Conservation (phyloP, 73 alveolate species). For the Paraurostyla sp. region DNA sequence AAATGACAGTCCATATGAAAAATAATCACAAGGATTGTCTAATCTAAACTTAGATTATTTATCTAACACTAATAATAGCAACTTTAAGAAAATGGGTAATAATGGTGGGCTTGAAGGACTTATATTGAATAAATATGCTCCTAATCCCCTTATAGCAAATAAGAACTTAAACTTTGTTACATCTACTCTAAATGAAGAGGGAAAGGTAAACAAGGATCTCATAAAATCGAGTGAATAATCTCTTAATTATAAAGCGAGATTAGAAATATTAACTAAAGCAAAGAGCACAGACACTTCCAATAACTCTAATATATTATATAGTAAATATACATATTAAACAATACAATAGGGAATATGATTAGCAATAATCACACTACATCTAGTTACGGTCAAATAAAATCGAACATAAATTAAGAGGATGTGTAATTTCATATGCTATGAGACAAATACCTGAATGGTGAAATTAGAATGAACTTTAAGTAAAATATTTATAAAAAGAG, state of each 20-base stretch:
- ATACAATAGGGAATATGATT: no score
- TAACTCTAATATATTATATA: no score
- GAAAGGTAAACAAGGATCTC: no score
- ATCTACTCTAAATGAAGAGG: no score
- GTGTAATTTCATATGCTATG: neutral
- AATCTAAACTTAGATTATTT: neutral
- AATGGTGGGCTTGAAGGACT: neutral
- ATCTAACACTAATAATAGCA: no score
- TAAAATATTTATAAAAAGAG: neutral
- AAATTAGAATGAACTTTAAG: conserved; percentile 41
- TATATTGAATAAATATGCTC: neutral
- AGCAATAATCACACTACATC: neutral
- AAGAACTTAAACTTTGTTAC: no score
- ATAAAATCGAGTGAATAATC: no score
- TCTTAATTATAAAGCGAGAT: no score
- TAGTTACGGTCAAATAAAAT: neutral
- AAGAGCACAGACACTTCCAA: no score
- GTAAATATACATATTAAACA: no score
- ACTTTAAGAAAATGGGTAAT: neutral
- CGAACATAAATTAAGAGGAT: neutral
- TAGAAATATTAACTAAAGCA: no score
- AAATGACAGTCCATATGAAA: neutral
- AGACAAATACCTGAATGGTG: conserved; percentile 37
- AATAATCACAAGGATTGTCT: neutral
- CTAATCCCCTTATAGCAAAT: no score